Evolutionary conservation across 352 stramenopile genomes (phyloP).

Genomic region (Phytophthora brassicae): DNA sequence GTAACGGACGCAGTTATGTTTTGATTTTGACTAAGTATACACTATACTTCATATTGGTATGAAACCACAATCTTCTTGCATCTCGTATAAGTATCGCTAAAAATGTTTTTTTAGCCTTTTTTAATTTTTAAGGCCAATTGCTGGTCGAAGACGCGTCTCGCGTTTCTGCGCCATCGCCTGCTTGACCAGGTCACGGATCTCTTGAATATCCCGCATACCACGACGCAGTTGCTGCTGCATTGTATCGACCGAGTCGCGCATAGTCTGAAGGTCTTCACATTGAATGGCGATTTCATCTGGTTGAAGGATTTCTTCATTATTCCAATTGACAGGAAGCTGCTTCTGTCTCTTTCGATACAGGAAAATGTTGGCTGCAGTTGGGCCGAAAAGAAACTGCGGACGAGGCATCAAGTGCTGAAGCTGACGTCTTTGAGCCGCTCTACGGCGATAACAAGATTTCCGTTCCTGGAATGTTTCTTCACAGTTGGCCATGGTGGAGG

Average conservation of each 20-base stretch:
- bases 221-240: slow-evolving; percentile 37
- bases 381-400: slow-evolving; percentile 11
- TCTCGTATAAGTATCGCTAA: slow-evolving; percentile 17
- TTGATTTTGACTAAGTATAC: slow-evolving; percentile 11
- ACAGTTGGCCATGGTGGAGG: slow-evolving; percentile 6
- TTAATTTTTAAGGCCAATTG: no score
- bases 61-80: background rate
- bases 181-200: slow-evolving; percentile 31
- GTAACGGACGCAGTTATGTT: slow-evolving; percentile 5
- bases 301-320: slow-evolving; percentile 5
- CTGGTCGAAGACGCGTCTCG: background rate
- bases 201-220: slow-evolving; percentile 26
- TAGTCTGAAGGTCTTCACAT: slow-evolving; percentile 21
- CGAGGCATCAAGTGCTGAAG: slow-evolving; percentile 4
- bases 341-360: slow-evolving; percentile 11
- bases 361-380: background rate
- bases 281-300: slow-evolving; percentile 18
- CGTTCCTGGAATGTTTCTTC: slow-evolving; percentile 17
- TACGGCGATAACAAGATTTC: slow-evolving; percentile 18
- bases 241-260: slow-evolving; percentile 28
- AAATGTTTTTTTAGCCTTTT: background rate
- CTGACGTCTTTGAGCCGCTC: slow-evolving; percentile 2
- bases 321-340: slow-evolving; percentile 1
- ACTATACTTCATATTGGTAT: slow-evolving; percentile 11
- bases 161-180: slow-evolving; percentile 11